These are phyloP conservation scores for Teratosphaeria destructans DNA, from an alignment of 2,329 filamentous ascomycete species.

Conservation along the genomic window DNA sequence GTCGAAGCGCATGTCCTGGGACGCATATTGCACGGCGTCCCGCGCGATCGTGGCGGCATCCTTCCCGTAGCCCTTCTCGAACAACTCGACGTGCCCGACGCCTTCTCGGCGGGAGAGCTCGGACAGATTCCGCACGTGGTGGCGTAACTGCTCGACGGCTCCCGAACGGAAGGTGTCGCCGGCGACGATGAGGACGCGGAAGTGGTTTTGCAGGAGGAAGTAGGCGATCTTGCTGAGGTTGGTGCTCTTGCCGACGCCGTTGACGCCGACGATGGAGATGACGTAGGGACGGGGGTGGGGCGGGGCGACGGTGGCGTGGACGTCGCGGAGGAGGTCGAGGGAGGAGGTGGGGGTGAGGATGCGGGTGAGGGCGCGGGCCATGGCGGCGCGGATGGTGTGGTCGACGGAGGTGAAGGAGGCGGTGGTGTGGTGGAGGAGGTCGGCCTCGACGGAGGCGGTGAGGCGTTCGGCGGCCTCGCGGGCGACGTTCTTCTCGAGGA, in stretches of 20 bases:
- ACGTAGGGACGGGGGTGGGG: constrained; percentile 73
- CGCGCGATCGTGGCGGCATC: constrained; percentile 92
- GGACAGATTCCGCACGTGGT: constrained; percentile 87
- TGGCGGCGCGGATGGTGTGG: constrained; percentile 69
- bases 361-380: constrained; percentile 85
- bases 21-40: constrained; percentile 76
- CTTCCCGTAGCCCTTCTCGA: constrained; percentile 95
- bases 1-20: constrained; percentile 54
- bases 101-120: constrained; percentile 79
- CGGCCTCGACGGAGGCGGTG: constrained; percentile 82
- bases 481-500: constrained; percentile 91
- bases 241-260: constrained; percentile 95
- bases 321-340: constrained; percentile 86
- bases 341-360: constrained; percentile 94
- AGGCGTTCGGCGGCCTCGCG: constrained; percentile 85
- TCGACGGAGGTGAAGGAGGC: constrained; percentile 75
- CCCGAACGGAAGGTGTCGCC: constrained; percentile 96
- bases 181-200: constrained; percentile 85
- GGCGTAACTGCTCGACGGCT: constrained; percentile 90
- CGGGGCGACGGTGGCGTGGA: constrained; percentile 62
- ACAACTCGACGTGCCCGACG: constrained; percentile 71
- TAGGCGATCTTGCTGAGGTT: constrained; percentile 97
- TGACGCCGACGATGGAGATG: constrained; percentile 95
- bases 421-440: constrained; percentile 83
- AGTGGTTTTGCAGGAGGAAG: constrained; percentile 94